Conservation (phyloP, 2,329 filamentous ascomycete species). For the Penicillium sp. region DNA sequence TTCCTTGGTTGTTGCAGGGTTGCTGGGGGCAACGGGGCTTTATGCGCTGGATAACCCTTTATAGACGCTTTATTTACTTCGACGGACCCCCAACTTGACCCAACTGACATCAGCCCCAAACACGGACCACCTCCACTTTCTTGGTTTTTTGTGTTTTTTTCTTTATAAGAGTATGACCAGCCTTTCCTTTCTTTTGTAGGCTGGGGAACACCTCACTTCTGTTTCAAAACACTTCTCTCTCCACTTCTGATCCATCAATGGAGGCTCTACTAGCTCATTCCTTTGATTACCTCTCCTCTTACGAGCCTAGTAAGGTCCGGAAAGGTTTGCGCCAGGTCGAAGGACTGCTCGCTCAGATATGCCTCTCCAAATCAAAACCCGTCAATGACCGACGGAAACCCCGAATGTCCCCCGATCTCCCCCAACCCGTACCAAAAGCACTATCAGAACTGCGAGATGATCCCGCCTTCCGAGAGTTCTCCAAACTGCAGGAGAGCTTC, state of each 20-base stretch:
- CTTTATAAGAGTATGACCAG: conserved; percentile 11
- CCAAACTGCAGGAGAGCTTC: conserved; percentile 94
- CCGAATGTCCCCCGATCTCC: conserved; percentile 40
- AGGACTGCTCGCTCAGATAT: conserved; percentile 90
- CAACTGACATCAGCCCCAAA: conserved; percentile 5
- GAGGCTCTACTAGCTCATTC: conserved; percentile 88
- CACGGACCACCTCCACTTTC: conserved; percentile 10
- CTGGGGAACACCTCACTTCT: conserved; percentile 11
- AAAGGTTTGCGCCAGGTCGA: conserved; percentile 95
- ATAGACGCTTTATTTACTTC: conserved; percentile 7
- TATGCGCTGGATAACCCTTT: not conserved
- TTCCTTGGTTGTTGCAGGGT: conserved; percentile 10
- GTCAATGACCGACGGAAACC: conserved; percentile 47
- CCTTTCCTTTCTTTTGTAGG: conserved; percentile 3
- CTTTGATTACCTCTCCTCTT: conserved; percentile 95
- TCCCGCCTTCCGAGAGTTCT: conserved; percentile 92
- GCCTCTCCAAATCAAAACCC: conserved; percentile 62
- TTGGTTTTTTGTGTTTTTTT: conserved; percentile 4
- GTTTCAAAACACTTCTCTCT: conserved; percentile 1
- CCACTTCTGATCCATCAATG: conserved; percentile 56
- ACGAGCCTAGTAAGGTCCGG: conserved; percentile 83
- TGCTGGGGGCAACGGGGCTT: conserved; percentile 4
- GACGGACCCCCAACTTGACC: conserved; percentile 1
- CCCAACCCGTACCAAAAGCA: conserved; percentile 57
- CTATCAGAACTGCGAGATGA: conserved; percentile 74